Evolutionary conservation across 305 asterid genomes (phyloP).

Genomic region (Solanum hybrid): DNA sequence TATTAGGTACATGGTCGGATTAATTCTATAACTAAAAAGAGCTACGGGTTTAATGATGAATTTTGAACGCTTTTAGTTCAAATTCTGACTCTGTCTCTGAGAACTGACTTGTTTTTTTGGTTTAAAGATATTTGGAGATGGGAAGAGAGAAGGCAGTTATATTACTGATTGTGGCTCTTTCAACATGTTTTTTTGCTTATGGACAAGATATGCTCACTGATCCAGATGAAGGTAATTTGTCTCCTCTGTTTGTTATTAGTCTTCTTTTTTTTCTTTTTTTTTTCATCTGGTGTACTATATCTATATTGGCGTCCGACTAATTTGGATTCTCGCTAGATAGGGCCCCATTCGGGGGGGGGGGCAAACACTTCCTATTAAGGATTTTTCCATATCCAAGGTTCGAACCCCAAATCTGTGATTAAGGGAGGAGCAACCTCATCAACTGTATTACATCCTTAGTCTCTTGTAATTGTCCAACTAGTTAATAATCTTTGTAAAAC

Average conservation of each 20-base stretch:
- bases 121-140: not conserved
- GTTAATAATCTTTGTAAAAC: not conserved
- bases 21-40: not conserved
- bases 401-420: not conserved
- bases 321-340: not conserved
- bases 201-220: not conserved
- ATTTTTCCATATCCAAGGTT: not conserved
- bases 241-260: not conserved
- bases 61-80: not conserved
- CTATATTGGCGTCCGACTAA: not conserved
- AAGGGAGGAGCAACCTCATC: not conserved
- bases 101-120: not conserved
- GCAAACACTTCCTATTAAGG: not conserved
- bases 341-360: not conserved
- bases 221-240: not conserved
- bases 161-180: not conserved
- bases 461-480: not conserved
- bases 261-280: fast-evolving
- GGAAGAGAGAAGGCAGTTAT: not conserved
- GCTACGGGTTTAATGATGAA: not conserved
- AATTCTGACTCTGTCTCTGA: not conserved
- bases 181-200: not conserved
- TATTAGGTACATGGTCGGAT: not conserved
- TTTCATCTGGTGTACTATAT: not conserved
- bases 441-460: not conserved